Conservation (phyloP, 2,329 filamentous ascomycete genomes). For the Delphinella strobiligena region DNA sequence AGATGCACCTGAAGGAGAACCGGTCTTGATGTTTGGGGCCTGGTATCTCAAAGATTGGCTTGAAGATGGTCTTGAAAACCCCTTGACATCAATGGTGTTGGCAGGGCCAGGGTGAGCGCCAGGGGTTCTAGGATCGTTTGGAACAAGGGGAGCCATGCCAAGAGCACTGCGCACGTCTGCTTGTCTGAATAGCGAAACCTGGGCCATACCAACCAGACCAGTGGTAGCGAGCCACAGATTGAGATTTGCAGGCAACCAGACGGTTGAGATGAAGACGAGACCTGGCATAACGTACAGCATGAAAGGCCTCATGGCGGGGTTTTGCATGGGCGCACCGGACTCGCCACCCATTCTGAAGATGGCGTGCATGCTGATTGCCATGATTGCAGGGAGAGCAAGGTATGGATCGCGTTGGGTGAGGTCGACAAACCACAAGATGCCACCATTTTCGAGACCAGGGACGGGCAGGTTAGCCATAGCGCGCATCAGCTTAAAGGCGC, state of each 20-base stretch:
- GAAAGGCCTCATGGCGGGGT: conserved; percentile 23
- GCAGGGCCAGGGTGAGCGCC: not conserved
- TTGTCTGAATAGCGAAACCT: conserved; percentile 26
- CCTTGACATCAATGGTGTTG: conserved; percentile 11
- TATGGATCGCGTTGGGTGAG: conserved; percentile 66
- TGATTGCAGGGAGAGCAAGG: conserved; percentile 53
- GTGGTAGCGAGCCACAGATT: conserved; percentile 51
- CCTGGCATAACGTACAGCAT: conserved; percentile 40
- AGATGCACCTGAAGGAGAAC: not conserved
- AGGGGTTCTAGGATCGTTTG: not conserved
- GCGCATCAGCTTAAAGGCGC: conserved; percentile 65
- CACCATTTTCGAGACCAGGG: conserved; percentile 60
- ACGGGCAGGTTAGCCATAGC: conserved; percentile 70
- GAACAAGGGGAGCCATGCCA: conserved; percentile 23
- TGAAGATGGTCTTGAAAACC: conserved; percentile 2
- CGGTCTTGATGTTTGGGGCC: conserved; percentile 6
- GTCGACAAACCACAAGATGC: conserved; percentile 67
- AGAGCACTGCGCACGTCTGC: conserved; percentile 25
- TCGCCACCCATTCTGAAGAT: conserved; percentile 36
- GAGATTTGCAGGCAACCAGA: conserved; percentile 43
- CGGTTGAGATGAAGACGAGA: conserved; percentile 42
- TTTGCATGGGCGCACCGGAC: conserved; percentile 25
- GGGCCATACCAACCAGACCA: conserved; percentile 26
- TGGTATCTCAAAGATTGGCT: conserved; percentile 5
- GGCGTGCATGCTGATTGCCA: conserved; percentile 21